Base-by-base conservation (phyloP, 2,329 filamentous ascomycete species). In the Sphaceloma murrayae region DNA sequence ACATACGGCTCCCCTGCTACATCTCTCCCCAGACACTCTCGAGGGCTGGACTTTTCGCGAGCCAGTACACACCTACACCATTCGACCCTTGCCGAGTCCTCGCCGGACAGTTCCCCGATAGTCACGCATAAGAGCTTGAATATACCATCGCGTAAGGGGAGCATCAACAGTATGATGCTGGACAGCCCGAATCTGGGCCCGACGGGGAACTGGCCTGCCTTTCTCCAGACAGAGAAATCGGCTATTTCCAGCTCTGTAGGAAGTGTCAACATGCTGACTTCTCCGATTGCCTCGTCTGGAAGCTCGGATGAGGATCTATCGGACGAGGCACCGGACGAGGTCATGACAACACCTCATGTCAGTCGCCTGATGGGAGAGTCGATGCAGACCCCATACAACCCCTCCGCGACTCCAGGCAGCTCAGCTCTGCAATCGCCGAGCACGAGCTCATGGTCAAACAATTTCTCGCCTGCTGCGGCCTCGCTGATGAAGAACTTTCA, bases 1-100 rank as follows among this genome's bases (percentile, higher is more conserved):
- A 85, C 80, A 36, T 94, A 93, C 67, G 82, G 83, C 31, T 89
- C 86, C 1, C 87, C 88, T 2, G 82, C 84, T 18, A 93, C 88
- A 44, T 83, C 94, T 34, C 73, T 96, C 5, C 89, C 89, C 13
- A 78, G 89, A 51, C 80, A 88, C 49, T 95, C 88, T 21, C 78
- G 89, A 46, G 89, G 89, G 32, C 71, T 95, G 49, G 89, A 96
- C 65, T 96, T 94, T 62, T 89, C 89, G 30, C 77, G 89, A 53
- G 88, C 88, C 8, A 91, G 86, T 50, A 95, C 89, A 8, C 94
- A 88, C 59, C 72, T 98, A 16, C 91, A 96, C 64, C 91, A 96
- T 63, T 95, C 89, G 11, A 96, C 85, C 0, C 74, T 96, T 6
- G 88, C 89, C 46, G 85, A 94, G 54, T 83, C 85, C 1, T 91